These are phyloP conservation scores for Lactarius vividus DNA, from an alignment of 768 basidiomycete species.

Conservation along the genomic window DNA sequence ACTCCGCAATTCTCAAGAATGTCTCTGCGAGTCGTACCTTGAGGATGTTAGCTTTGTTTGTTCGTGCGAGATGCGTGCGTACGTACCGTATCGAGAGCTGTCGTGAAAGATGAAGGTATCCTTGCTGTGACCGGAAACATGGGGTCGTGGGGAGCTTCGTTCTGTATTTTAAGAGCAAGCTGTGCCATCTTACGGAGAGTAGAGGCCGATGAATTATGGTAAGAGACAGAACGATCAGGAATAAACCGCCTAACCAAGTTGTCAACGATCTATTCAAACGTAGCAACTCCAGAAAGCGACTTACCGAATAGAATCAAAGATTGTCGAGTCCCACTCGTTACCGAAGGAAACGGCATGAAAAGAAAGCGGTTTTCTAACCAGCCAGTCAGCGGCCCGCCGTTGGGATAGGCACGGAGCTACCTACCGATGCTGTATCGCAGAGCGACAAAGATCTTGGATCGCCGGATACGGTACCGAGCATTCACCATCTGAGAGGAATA, in stretches of 20 bases:
- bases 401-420: neutral
- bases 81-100: slow-evolving; percentile 36
- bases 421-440: slow-evolving; percentile 47
- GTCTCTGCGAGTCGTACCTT: slow-evolving; percentile 56
- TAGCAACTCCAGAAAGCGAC: neutral
- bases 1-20: slow-evolving; percentile 58
- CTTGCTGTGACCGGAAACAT: neutral
- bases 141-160: slow-evolving; percentile 42
- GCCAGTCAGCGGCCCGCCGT: neutral
- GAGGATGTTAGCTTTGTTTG: neutral
- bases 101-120: slow-evolving; percentile 39
- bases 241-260: neutral
- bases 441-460: slow-evolving; percentile 42
- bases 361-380: slow-evolving; percentile 48
- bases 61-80: too few relatives aligned
- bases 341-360: slow-evolving; percentile 62
- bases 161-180: slow-evolving; percentile 49
- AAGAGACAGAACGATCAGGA: neutral
- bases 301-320: neutral
- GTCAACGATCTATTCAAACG: neutral
- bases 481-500: neutral
- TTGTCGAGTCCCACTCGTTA: slow-evolving; percentile 24
- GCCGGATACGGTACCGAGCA: slow-evolving; percentile 32
- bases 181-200: slow-evolving; percentile 49
- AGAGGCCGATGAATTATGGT: slow-evolving; percentile 22